Evolutionary conservation across 2,329 filamentous ascomycete species (phyloP), one percentile per base, ranked within the genome.

Genomic region (Nigrospora osmanthi): DNA sequence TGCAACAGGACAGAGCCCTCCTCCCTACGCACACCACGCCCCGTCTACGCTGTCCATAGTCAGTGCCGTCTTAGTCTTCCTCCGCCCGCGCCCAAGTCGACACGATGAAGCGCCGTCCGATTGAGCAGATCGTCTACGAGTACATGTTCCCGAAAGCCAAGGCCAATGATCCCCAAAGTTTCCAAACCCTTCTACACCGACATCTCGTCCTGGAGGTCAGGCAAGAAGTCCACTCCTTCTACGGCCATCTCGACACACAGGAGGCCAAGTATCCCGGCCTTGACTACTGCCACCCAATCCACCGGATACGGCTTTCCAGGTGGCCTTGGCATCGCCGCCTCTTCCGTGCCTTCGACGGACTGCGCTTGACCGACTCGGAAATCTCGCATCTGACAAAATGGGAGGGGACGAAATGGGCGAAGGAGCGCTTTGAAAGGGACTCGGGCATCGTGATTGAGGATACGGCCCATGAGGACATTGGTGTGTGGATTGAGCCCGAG

Each of bases 391-490:
- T 90, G 59, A 89, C 86, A 47, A 83, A 86, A 58, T 91, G 86
- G 86, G 86, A 90, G 67, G 86, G 86, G 46, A 90, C 86, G 11
- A 81, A 83, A 49, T 90, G 86, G 86, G 87, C 87, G 49, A 83
- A 89, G 59, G 84, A 89, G 59, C 78, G 85, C 44, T 91, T 82
- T 58, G 86, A 91, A 69, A 75, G 76, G 46, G 86, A 90, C 58
- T 83, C 89, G 56, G 81, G 81, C 32, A 74, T 85, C 47, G 67
- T 66, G 30, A 88, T 91, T 50, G 65, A 69, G 40, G 87, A 91
- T 58, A 89, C 86, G 6, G 83, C 85, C 1, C 78, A 76, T 42
- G 81, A 87, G 54, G 82, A 77, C 19, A 81, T 90, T 46, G 67
- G 70, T 4, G 73, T 78, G 47, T 89, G 76, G 75, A 69, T 80